These are phyloP conservation scores for Craspedostauros australis DNA, from an alignment of 108 stramenopile species.

Conservation along the genomic window DNA sequence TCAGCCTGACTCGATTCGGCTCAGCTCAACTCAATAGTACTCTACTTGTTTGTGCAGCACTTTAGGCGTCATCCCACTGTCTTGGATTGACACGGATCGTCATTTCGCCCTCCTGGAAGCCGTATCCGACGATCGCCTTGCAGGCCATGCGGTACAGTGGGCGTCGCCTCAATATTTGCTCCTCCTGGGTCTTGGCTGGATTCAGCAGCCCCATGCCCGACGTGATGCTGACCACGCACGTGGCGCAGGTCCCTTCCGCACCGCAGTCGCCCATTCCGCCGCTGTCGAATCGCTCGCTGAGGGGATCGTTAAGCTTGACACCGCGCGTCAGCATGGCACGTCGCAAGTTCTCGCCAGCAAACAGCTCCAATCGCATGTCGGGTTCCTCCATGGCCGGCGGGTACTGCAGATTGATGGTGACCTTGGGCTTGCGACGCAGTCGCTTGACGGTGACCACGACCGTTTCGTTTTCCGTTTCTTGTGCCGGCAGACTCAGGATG, in stretches of 20 bases:
- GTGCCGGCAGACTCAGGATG: slow-evolving; percentile 40
- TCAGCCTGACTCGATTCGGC: no score
- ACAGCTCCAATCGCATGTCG: slow-evolving; percentile 58
- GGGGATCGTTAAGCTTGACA: slow-evolving; percentile 71
- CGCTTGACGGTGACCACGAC: slow-evolving; percentile 61
- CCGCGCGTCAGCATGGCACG: slow-evolving; percentile 71
- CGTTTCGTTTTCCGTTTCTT: slow-evolving; percentile 27
- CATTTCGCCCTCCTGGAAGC: slow-evolving; percentile 63
- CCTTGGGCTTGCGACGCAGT: slow-evolving; percentile 67
- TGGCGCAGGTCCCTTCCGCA: slow-evolving; percentile 58
- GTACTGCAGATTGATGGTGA: slow-evolving; percentile 71
- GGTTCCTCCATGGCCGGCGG: slow-evolving; percentile 54
- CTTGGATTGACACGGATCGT: slow-evolving; percentile 60
- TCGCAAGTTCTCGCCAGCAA: slow-evolving; percentile 80
- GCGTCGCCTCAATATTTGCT: slow-evolving; percentile 58
- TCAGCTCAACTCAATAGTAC: no score
- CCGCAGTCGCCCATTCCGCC: slow-evolving; percentile 56
- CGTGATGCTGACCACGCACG: slow-evolving; percentile 55
- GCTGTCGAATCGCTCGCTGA: slow-evolving; percentile 44
- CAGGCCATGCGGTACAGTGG: slow-evolving; percentile 73
- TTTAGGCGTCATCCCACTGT: slow-evolving; percentile 53
- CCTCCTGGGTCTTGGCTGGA: slow-evolving; percentile 41
- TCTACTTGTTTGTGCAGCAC: no score
- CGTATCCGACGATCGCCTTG: slow-evolving; percentile 70
- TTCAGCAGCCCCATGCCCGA: slow-evolving; percentile 49